Evolutionary conservation across 495 filamentous ascomycete genomes (phyloP), one percentile per base, ranked within the genome.

Genomic region (Neurospora tetrasperma): DNA sequence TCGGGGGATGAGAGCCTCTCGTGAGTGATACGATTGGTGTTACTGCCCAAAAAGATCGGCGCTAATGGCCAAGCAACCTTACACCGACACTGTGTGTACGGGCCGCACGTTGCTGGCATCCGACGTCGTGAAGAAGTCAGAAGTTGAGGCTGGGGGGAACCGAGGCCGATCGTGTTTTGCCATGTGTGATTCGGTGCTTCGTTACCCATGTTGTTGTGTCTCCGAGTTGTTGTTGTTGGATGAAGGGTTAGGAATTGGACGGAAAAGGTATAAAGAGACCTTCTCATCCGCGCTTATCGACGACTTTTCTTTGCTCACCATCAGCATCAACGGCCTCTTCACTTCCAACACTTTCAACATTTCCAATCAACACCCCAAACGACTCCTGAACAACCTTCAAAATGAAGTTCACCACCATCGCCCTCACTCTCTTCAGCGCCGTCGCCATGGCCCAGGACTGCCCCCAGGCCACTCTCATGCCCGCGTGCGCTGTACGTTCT

Each of bases 321-420:
- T 62, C 27, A 35, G 54, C 27, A 62, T 62, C 27, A 62, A 35
- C 23, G 35, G 54, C 27, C 54, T 35, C 54, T 62, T 35, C 23
- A 62, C 12, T 16, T 62, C 54, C 23, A 14, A 31, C 0, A 59
- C 11, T 23, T 59, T 5, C 48, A 35, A 35, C 23, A 62, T 23
- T 62, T 31, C 12, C 48, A 59, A 59, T 20, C 48, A 27, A 59
- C 48, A 11, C 12, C 6, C 9, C 20, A 59, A 48, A 20, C n/a
- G 11, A 48, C 44, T 6, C 14, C 9, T 5, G 16, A 71, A 35
- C 43, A 42, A 62, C 43, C 35, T 62, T 20, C 20, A 69, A 20
- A 18, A 72, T 72, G 71, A 72, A 72, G 71, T 70, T 72, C 31
- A 69, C 71, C n/a, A 70, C 59, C 27, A 35, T 72, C 31, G 71